phyloP scores from a whole-genome alignment of 441 rosid species.

The Bocquillonia castaneifolia region DNA sequence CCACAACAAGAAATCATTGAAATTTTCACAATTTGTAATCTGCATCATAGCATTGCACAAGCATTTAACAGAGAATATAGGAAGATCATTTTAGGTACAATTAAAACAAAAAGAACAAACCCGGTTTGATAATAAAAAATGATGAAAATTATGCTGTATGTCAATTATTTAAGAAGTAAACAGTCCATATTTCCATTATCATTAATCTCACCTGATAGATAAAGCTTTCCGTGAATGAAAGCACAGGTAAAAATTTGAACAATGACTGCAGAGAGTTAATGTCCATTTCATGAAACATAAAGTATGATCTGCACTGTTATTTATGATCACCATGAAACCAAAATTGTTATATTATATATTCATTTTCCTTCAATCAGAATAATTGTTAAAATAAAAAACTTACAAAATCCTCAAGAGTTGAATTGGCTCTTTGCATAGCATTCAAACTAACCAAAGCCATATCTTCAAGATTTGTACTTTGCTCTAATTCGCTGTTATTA shows the following conservation, averaged over 20 bases:
- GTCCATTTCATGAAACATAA: conserved; percentile 82
- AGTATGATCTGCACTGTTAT: conserved; percentile 95
- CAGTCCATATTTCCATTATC: background rate
- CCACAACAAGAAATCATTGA: background rate
- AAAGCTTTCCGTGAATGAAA: conserved; percentile 71
- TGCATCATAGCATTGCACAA: background rate
- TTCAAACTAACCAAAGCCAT: conserved; percentile 58
- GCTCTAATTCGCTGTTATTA: conserved; percentile 17
- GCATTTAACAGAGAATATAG: background rate
- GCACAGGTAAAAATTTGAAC: conserved; percentile 66
- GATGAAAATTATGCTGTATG: background rate
- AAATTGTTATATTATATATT: background rate
- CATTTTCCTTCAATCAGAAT: background rate
- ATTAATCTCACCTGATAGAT: conserved; percentile 86
- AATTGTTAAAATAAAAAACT: conserved; percentile 24
- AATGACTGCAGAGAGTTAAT: conserved; percentile 45
- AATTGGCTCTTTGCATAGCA: conserved; percentile 78
- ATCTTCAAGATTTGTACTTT: conserved; percentile 21
- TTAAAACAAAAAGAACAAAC: too few species aligned
- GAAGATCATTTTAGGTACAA: too few species aligned
- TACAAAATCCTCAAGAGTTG: conserved; percentile 84
- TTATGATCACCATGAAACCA: too few species aligned
- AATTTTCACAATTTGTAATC: background rate
- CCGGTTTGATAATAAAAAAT: conserved; percentile 2
- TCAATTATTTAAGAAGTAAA: background rate